Base-by-base conservation (phyloP, 1,284 basidiomycete species). In the Ceratobasidium papillatum region DNA sequence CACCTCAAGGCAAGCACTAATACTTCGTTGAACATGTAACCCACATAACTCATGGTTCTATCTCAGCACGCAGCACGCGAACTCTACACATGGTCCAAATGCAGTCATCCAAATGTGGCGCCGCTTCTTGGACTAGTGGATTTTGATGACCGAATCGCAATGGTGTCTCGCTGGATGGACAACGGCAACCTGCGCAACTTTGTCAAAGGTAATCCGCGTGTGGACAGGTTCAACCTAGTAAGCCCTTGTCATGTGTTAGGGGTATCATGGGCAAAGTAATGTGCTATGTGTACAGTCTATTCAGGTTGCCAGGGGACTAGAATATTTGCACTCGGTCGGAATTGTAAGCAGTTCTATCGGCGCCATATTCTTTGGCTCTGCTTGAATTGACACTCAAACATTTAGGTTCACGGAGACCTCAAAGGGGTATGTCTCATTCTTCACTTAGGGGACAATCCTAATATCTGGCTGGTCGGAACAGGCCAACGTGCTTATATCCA, bases 131-230 rank as follows among this genome's bases (percentile, higher is more conserved):
- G 58, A 38, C 25, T 61, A 2, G 58, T 22, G 11, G n/a, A 61
- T 14, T 61, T 61, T 22, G 32, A n/a, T 22, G 58, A 34, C 14
- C 19, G 25, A 32, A 9, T 61, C 9, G 58, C 32, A 17, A 61
- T 61, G 58, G 58, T 61, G 12, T 61, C 58, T 32, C 32, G 9
- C 22, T 61, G 58, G 58, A 34, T 61, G 36, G 58, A 36, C 12
- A 34, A 61, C 36, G 58, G 58, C 32, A 22, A 61, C n/a, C 32
- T 61, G 9, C 36, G 19, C n/a, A 5, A 34, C 19, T 61, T 7
- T 38, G n/a, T 61, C 58, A 61, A 32, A 2, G 9, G 25, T 8
- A 7, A 61, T 22, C 58, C 58, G 7, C 3, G 25, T 38, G 58
- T 32, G 14, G 30, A 61, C 25, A 30, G 58, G 32, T 14, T 34